Base-by-base conservation (phyloP, 1,139 yeast species). In the Yamadazyma blattariae region DNA sequence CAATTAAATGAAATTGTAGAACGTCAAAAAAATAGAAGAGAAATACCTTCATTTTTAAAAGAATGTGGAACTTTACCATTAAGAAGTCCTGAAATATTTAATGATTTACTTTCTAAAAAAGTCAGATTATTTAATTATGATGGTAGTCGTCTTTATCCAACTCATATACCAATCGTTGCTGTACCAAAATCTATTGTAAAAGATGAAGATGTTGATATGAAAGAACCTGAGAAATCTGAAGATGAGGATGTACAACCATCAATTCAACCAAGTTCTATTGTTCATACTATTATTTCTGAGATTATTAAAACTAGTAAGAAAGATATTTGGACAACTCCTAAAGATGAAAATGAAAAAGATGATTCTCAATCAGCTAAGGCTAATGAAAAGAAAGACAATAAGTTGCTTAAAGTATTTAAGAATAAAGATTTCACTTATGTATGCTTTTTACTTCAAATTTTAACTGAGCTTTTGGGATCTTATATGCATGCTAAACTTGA, bases 401-500 rank as follows among this genome's bases (percentile, higher is more conserved):
- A 39, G 45, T 57, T 50, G 35, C 52, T 31, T 49, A 69, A 54
- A 51, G 59, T 50, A 32, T 66, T 59, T 50, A 57, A 56, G 33
- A 75, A 76, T 43, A 43, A 49, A 10, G 68, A 74, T 24, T 85
- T 82, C 54, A 70, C 81, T 1, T 81, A 84, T 50, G 78, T 79
- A 36, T 73, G 84, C 32, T 86, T 82, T 52, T 59, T 90, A 28
- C 60, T 90, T 27, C 87, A 82, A 48, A 61, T 78, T 0, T 58
- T 89, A 25, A 71, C 82, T 1, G 97, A 90, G 48, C 62, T 89
- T 12, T 58, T 89, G 14, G 78, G 82, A 2, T 84, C 96, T 1
- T 90, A 89, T 57, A 83, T 82, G 46, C 80, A 79, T 42, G 79
- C 92, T 40, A 90, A 90, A 54, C 70, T 85, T 35, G 96, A 88